A percentile compares a stretch with the other conserved stretches of the same genome.
Conservation (phyloP, 2,329 filamentous ascomycete species). For the Clonostachys sp. region DNA sequence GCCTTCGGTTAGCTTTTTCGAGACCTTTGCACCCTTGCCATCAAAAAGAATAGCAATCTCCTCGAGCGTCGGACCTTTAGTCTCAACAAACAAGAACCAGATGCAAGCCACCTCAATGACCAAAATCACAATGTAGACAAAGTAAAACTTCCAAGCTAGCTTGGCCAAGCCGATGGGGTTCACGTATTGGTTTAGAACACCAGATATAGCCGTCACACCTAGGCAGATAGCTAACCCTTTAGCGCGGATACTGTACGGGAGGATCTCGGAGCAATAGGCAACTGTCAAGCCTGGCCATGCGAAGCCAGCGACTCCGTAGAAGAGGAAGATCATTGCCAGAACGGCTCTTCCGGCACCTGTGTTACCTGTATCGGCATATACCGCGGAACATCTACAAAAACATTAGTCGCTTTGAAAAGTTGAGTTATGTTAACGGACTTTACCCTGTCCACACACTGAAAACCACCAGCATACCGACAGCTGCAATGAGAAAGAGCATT, state of each 20-base stretch:
- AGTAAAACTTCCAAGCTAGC: conserved; percentile 35
- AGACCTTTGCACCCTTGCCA: not conserved
- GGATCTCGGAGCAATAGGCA: conserved; percentile 5
- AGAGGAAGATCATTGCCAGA: conserved; percentile 27
- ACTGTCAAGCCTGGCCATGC: conserved; percentile 5
- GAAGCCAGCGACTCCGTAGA: conserved; percentile 12
- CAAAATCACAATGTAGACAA: conserved; percentile 31
- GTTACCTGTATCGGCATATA: conserved; percentile 6
- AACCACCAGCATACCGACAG: conserved; percentile 22
- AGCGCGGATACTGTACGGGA: conserved; percentile 6
- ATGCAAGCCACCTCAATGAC: conserved; percentile 26
- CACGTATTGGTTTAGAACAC: conserved; percentile 29
- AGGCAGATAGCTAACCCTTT: conserved; percentile 12
- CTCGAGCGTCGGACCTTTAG: conserved; percentile 47
- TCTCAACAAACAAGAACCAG: conserved; percentile 38
- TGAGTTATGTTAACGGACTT: conserved; percentile 13
- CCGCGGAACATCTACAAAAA: conserved; percentile 1
- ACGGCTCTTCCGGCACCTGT: conserved; percentile 15
- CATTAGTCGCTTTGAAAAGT: not conserved
- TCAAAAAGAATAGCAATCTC: conserved; percentile 18
- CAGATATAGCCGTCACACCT: conserved; percentile 9
- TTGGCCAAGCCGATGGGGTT: conserved; percentile 37
- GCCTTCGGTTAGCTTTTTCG: too few relatives aligned
- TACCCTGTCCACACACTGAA: conserved; percentile 19
- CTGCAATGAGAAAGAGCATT: conserved; percentile 28